These are phyloP conservation scores for Marasmius sp. DNA, from an alignment of 1,284 basidiomycete genomes.

Conservation along the genomic window DNA sequence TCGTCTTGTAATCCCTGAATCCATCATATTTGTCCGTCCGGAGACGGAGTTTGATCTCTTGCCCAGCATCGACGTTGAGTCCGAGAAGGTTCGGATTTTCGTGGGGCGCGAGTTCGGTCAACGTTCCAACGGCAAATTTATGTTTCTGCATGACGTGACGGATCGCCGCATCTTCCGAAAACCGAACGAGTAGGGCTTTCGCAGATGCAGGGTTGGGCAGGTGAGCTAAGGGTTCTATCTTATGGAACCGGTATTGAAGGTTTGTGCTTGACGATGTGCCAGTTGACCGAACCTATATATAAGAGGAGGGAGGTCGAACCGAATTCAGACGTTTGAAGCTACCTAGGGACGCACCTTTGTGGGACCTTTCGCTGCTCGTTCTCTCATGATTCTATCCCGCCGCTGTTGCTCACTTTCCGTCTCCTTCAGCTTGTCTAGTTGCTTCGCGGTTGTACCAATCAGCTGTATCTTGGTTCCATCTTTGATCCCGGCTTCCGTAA, in stretches of 20 bases:
- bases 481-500: constrained; percentile 56
- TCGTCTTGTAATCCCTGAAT: constrained; percentile 63
- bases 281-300: constrained; percentile 55
- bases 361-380: constrained; percentile 56
- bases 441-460: constrained; percentile 60
- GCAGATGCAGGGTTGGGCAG: constrained; percentile 64
- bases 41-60: constrained; percentile 64
- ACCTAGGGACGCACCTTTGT: constrained; percentile 47
- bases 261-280: constrained; percentile 36
- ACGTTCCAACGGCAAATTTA: constrained; percentile 59
- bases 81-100: constrained; percentile 72
- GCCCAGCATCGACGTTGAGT: constrained; percentile 64
- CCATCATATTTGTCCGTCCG: constrained; percentile 73
- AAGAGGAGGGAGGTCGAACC: not conserved
- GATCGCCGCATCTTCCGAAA: constrained; percentile 71
- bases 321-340: not conserved
- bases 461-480: constrained; percentile 66
- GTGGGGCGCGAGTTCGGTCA: constrained; percentile 76
- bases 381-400: constrained; percentile 55
- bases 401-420: constrained; percentile 57
- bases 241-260: constrained; percentile 61
- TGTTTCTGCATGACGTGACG: constrained; percentile 68
- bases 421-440: constrained; percentile 52
- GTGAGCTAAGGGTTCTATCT: constrained; percentile 58
- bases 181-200: constrained; percentile 47